Percentiles rank a stretch among this genome's conserved stretches.
Evolutionary conservation across 148 eudicot species (phyloP).

Genomic region (Amaranthus hypochondriacus): DNA sequence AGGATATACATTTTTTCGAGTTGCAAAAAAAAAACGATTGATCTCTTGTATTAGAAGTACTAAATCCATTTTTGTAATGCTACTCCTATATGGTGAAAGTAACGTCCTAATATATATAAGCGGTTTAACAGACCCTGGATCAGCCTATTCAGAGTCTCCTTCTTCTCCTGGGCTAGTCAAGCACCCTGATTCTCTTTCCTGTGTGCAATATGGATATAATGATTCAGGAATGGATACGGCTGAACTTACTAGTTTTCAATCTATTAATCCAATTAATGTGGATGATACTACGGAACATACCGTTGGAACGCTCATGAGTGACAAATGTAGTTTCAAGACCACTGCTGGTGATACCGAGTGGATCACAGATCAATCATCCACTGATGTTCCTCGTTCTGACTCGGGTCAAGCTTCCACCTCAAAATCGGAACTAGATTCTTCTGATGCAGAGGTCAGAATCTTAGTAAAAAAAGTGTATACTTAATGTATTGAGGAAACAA

Average conservation of each 20-base stretch:
- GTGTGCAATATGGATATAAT: slow-evolving; percentile 34
- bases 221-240: slow-evolving; percentile 34
- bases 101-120: slow-evolving; percentile 19
- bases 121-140: slow-evolving; percentile 38
- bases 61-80: not conserved
- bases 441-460: slow-evolving; percentile 42
- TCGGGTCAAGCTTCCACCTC: slow-evolving; percentile 37
- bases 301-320: slow-evolving; percentile 19
- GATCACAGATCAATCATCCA: slow-evolving; percentile 25
- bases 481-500: not conserved
- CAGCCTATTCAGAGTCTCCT: slow-evolving; percentile 37
- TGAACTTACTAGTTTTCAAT: slow-evolving; percentile 23
- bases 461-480: not conserved
- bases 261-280: slow-evolving; percentile 25
- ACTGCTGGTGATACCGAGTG: slow-evolving; percentile 21
- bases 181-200: slow-evolving; percentile 45
- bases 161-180: slow-evolving; percentile 39
- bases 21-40: not conserved
- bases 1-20: not conserved
- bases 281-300: slow-evolving; percentile 30
- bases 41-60: not conserved
- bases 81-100: not conserved
- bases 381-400: not conserved
- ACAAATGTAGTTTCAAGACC: slow-evolving; percentile 35
- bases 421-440: slow-evolving; percentile 27